Evolutionary conservation across 352 stramenopile species (phyloP), one percentile per base, ranked within the genome.

Genomic region (Phytophthora brassicae): DNA sequence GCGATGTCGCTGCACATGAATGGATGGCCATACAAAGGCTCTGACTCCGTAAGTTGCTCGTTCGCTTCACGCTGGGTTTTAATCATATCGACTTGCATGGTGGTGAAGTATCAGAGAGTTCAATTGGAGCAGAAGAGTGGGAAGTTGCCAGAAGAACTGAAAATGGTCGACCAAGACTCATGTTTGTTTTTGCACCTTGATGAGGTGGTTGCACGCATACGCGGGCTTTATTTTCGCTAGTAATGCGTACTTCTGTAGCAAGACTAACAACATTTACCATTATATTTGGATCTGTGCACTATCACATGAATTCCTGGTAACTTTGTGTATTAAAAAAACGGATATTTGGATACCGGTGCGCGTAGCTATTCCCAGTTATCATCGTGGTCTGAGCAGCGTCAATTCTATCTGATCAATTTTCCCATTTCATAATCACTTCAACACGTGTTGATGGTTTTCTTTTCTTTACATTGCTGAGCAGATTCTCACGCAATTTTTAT

Each of bases 1-100:
- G 79, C 74, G 29, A 87, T 55, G 41, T 65, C 68, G 19, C 63
- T 75, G 64, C 72, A 83, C 70, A 86, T 88, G 62, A 88, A 75
- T 56, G 52, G 52, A 8, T 60, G 52, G 17, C 39, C 41, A 20
- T 60, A 60, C 39, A 60, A 39, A 22, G 52, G 81, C 76, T 60
- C 52, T 3, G 52, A 19, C 19, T 60, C 52, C 24, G 38, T 58
- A 13, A 60, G 52, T 28, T 51, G 23, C 17, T 50, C 52, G 20
- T 44, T 60, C 52, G 28, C 6, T 33, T 50, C 12, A 23, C 20
- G 41, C 8, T 39, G 26, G 6, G 38, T 51, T 28, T 60, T 60
- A 28, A 42, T 49, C 28, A 20, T 60, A 28, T 51, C 42, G 24
- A 51, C 41, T 20, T 60, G 52, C 52, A 51, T 60, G 6, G 7